Evolutionary conservation across 805 yeast genomes (phyloP).

Genomic region (Pichia nanzhaoensis): DNA sequence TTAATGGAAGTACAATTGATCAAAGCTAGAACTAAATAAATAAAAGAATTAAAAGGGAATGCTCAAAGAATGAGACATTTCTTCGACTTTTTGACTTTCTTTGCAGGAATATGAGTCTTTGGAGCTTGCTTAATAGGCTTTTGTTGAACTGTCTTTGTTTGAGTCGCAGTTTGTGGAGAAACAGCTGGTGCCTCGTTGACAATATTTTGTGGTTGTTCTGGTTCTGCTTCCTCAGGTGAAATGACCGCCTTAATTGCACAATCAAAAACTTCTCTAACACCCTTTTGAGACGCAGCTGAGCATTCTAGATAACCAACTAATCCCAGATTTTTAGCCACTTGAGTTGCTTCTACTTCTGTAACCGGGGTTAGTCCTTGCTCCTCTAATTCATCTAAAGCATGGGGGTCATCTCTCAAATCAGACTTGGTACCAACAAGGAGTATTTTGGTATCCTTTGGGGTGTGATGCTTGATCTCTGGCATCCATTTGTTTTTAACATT

Average conservation of each 20-base stretch:
- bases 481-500: conserved; percentile 79
- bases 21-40: not conserved
- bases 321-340: conserved; percentile 63
- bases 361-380: conserved; percentile 61
- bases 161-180: not conserved
- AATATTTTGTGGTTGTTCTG: not conserved
- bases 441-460: conserved; percentile 62
- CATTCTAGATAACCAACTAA: conserved; percentile 78
- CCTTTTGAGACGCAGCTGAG: conserved; percentile 83
- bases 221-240: conserved; percentile 36
- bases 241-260: conserved; percentile 69
- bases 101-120: conserved; percentile 11
- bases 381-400: conserved; percentile 59
- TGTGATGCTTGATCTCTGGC: conserved; percentile 82
- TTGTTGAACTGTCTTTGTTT: not conserved
- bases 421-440: conserved; percentile 83
- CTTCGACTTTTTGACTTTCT: conserved; percentile 36
- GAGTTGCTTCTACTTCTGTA: conserved; percentile 51
- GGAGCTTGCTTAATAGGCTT: conserved; percentile 4
- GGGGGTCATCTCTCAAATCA: conserved; percentile 78
- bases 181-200: not conserved
- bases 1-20: not conserved
- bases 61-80: conserved; percentile 41
- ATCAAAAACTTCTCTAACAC: conserved; percentile 81
- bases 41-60: no score